A percentile compares a stretch with the other conserved stretches of the same genome.
Conservation (phyloP, 371 early-diverging fungal genomes). For the Fennellomyces sp. region DNA sequence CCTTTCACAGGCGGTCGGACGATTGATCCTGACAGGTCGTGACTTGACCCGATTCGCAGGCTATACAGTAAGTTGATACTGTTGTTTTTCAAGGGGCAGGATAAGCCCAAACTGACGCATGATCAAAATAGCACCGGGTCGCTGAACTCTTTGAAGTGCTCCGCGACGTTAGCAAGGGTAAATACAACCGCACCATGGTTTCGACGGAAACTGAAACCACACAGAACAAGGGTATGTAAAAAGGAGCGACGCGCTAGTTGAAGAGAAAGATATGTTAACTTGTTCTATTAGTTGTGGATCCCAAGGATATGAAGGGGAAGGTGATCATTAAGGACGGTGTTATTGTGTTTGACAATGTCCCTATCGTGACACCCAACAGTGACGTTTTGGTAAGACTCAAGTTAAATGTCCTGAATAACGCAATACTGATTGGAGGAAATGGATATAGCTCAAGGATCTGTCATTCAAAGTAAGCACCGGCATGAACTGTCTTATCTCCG, state of each 20-base stretch:
- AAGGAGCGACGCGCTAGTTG: background rate
- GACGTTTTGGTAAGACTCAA: slow-evolving; percentile 74
- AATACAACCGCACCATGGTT: slow-evolving; percentile 67
- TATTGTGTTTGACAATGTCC: slow-evolving; percentile 87
- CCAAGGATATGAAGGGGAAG: slow-evolving; percentile 61
- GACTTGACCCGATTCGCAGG: slow-evolving; percentile 84
- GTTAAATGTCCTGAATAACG: too few relatives aligned
- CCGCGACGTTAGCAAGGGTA: slow-evolving; percentile 69
- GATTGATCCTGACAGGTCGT: slow-evolving; percentile 80
- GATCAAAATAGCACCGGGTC: slow-evolving; percentile 65
- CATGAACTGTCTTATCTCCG: slow-evolving; percentile 87
- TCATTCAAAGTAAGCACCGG: slow-evolving; percentile 84
- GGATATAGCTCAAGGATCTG: slow-evolving; percentile 69
- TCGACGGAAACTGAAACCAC: slow-evolving; percentile 39
- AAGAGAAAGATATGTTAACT: background rate
- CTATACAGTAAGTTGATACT: slow-evolving; percentile 49
- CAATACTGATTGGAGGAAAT: background rate
- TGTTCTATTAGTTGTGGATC: slow-evolving; percentile 37
- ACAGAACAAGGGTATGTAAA: slow-evolving; percentile 30
- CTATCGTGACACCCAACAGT: slow-evolving; percentile 92
- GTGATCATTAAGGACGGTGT: slow-evolving; percentile 66
- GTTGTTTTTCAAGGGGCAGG: too few relatives aligned
- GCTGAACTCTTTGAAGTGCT: slow-evolving; percentile 77
- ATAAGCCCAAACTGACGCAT: too few relatives aligned
- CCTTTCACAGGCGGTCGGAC: slow-evolving; percentile 84